These are phyloP conservation scores for Lachnellula cervina DNA, from an alignment of 2,329 filamentous ascomycete genomes.

Conservation along the genomic window DNA sequence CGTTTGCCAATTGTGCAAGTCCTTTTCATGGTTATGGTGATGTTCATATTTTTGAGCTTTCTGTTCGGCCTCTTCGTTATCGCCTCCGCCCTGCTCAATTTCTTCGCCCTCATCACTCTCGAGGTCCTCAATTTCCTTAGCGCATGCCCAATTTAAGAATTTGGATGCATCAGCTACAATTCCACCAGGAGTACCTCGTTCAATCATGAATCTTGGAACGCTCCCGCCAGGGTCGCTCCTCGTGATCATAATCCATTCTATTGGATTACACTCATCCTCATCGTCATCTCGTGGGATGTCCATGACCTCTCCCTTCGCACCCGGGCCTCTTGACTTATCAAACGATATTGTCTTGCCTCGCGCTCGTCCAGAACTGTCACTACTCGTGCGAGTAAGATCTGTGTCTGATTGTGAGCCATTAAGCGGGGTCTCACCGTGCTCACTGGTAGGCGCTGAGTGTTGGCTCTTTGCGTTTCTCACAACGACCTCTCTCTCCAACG, in stretches of 20 bases:
- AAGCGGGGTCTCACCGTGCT: slow-evolving; percentile 2
- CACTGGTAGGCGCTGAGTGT: slow-evolving; percentile 8
- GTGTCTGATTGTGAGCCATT: slow-evolving; percentile 15
- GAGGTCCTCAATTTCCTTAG: slow-evolving; percentile 30
- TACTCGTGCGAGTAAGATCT: slow-evolving; percentile 10
- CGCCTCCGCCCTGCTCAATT: slow-evolving; percentile 11
- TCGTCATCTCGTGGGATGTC: slow-evolving; percentile 33
- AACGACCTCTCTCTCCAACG: slow-evolving; percentile 38
- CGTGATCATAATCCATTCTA: slow-evolving; percentile 74
- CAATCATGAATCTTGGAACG: slow-evolving; percentile 68
- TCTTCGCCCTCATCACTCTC: slow-evolving; percentile 21
- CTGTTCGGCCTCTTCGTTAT: slow-evolving; percentile 16
- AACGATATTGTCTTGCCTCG: slow-evolving; percentile 39
- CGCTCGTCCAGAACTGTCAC: slow-evolving; percentile 23
- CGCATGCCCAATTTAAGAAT: slow-evolving; percentile 64
- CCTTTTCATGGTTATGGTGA: slow-evolving; percentile 21
- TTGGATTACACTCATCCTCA: slow-evolving; percentile 55
- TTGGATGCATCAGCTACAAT: slow-evolving; percentile 63
- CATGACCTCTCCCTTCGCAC: slow-evolving; percentile 33
- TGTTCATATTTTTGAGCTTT: slow-evolving; percentile 14
- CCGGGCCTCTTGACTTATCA: slow-evolving; percentile 35
- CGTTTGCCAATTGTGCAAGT: slow-evolving; percentile 31
- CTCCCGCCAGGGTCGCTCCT: slow-evolving; percentile 68
- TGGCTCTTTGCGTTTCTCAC: slow-evolving; percentile 37
- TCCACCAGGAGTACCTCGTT: slow-evolving; percentile 61